A percentile compares a stretch with the other conserved stretches of the same genome.
phyloP scores from a whole-genome alignment of 2,329 filamentous ascomycete genomes.

The Exophiala sp. region DNA sequence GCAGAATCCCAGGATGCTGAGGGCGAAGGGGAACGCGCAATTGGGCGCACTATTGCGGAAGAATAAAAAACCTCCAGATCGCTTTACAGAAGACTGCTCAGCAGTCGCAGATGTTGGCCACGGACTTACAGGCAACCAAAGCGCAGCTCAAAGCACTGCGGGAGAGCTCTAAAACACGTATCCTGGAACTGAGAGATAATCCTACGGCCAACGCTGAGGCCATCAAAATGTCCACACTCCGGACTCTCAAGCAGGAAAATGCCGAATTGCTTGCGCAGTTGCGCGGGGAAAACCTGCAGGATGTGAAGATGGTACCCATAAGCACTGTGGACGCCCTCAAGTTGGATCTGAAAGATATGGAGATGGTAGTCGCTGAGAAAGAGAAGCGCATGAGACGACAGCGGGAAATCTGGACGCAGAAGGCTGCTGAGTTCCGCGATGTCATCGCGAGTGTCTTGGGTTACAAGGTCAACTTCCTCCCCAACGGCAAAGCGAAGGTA shows the following conservation, averaged over 20 bases:
- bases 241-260: constrained; percentile 75
- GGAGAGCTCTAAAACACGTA: constrained; percentile 66
- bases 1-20: constrained; percentile 41
- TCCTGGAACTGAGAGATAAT: constrained; percentile 84
- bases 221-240: constrained; percentile 74
- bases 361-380: constrained; percentile 59
- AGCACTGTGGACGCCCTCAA: constrained; percentile 70
- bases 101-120: constrained; percentile 63
- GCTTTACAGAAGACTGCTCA: constrained; percentile 65
- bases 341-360: constrained; percentile 66
- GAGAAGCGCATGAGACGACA: constrained; percentile 80
- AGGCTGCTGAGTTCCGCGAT: constrained; percentile 91
- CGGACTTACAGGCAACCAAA: constrained; percentile 65
- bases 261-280: constrained; percentile 71
- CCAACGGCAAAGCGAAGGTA: constrained; percentile 92
- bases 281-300: constrained; percentile 41
- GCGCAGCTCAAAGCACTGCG: constrained; percentile 65
- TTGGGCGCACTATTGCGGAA: constrained; percentile 80
- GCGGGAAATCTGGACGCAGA: constrained; percentile 86
- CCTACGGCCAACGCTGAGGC: constrained; percentile 81
- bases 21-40: constrained; percentile 59
- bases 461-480: constrained; percentile 92
- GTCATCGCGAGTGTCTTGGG: constrained; percentile 86
- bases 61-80: constrained; percentile 76
- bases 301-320: constrained; percentile 62